Conservation (phyloP, 2,329 filamentous ascomycete species). For the Cytospora leucostoma region DNA sequence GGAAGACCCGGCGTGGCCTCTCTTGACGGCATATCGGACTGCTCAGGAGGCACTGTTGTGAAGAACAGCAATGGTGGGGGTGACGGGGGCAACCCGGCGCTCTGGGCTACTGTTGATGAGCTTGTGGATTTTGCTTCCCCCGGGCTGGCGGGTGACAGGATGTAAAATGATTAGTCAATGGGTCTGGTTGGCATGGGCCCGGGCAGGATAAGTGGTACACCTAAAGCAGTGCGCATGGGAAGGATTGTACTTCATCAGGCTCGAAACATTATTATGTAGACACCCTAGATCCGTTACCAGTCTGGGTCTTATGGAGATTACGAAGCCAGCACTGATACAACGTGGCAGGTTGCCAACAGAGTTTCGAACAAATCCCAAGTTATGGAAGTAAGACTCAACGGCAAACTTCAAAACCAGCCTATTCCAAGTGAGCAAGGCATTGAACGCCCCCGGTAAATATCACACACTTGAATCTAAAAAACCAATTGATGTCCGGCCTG, state of each 20-base stretch:
- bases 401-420: background rate
- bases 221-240: background rate
- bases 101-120: slow-evolving; percentile 15
- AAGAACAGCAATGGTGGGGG: slow-evolving; percentile 5
- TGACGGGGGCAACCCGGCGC: background rate
- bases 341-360: background rate
- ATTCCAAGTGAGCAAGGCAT: background rate
- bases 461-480: background rate
- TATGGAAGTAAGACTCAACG: background rate
- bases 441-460: background rate
- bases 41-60: slow-evolving; percentile 24
- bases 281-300: background rate
- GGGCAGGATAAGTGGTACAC: background rate
- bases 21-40: slow-evolving; percentile 24
- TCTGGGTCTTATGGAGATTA: background rate
- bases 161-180: background rate
- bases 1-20: background rate
- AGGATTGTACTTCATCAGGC: background rate
- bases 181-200: background rate
- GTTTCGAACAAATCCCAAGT: background rate
- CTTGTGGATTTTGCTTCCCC: slow-evolving; percentile 5
- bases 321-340: background rate
- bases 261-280: slow-evolving; percentile 1
- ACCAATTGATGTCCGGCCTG: background rate
- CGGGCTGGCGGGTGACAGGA: background rate